These are phyloP conservation scores for Cyberlindnera euphorbiae DNA, from an alignment of 805 yeast genomes.

Conservation along the genomic window DNA sequence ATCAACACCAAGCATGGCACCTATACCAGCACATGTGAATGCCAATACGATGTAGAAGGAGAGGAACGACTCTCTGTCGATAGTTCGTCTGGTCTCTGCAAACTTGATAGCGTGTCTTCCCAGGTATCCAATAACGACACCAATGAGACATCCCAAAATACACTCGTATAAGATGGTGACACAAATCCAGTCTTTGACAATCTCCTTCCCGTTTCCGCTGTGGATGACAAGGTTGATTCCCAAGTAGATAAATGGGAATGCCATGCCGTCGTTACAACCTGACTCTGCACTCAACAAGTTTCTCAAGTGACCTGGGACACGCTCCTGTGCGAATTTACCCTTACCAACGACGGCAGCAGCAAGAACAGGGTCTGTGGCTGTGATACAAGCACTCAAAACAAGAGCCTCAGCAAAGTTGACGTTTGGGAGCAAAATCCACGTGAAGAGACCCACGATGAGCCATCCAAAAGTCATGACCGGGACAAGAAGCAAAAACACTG, in stretches of 20 bases:
- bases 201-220: slow-evolving; percentile 58
- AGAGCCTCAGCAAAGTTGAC: slow-evolving; percentile 68
- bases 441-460: slow-evolving; percentile 74
- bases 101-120: slow-evolving; percentile 68
- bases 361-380: slow-evolving; percentile 93
- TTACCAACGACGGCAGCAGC: slow-evolving; percentile 96
- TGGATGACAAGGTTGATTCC: slow-evolving; percentile 66
- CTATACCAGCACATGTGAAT: slow-evolving; percentile 82
- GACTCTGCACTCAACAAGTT: slow-evolving; percentile 80
- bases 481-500: slow-evolving; percentile 66
- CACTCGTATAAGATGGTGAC: slow-evolving; percentile 80
- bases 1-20: slow-evolving; percentile 83
- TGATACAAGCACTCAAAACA: slow-evolving; percentile 78
- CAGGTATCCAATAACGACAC: slow-evolving; percentile 63
- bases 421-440: slow-evolving; percentile 74
- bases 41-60: slow-evolving; percentile 81
- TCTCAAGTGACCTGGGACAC: slow-evolving; percentile 91
- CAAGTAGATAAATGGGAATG: slow-evolving; percentile 80
- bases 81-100: slow-evolving; percentile 63
- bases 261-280: slow-evolving; percentile 94
- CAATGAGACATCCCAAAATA: slow-evolving; percentile 70
- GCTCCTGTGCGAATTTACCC: slow-evolving; percentile 74
- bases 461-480: slow-evolving; percentile 93
- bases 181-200: slow-evolving; percentile 76
- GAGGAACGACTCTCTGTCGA: slow-evolving; percentile 85